Evolutionary conservation across 208 protist genomes (phyloP), one percentile per base, ranked within the genome.

Genomic region (Acanthamoeba healyi): DNA sequence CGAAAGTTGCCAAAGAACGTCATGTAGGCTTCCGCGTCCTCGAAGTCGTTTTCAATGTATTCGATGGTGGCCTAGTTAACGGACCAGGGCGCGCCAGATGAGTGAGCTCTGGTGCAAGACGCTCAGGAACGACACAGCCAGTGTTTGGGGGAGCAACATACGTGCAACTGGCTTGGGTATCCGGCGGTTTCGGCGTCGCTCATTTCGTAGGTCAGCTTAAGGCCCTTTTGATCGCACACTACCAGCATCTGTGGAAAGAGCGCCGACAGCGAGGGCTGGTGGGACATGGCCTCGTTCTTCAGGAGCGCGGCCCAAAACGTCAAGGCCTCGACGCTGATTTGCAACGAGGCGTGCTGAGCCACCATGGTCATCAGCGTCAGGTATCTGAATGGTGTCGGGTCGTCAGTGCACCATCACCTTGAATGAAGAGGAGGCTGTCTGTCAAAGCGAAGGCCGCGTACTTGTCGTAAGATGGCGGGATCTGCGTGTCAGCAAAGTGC

Each of bases 161-260:
- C 72, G 6, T 54, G 34, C 42, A 54, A 22, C 5, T 6, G 12
- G 22, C 12, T 5, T 7, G 42, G 72, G 26, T 51, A 51, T 5
- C 42, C 72, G 24, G 34, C 38, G 7, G 6, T 51, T 12, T 82
- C 72, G 14, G 72, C n/a, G 29, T 70, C 61, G 7, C 29, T 34
- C 9, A 82, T 5, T 82, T 82, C 72, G 72, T 54, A 82, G 34
- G 72, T 9, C 14, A 82, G 72, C 42, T 82, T 82, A 10, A 54
- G 38, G 26, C 34, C n/a, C 72, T 82, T 82, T 22, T 49, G 9
- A 26, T 7, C 72, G 38, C n/a, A 49, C 10, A 51, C 26, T 5
- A 10, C 42, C 72, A 82, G n/a, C 5, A 82, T 42, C 38, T 42
- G 72, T 46, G 72, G 72, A 42, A 15, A 9, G 38, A 82, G 42